Conservation (phyloP, 2,329 filamentous ascomycete genomes). For the Fusarium tanahbumbuense region DNA sequence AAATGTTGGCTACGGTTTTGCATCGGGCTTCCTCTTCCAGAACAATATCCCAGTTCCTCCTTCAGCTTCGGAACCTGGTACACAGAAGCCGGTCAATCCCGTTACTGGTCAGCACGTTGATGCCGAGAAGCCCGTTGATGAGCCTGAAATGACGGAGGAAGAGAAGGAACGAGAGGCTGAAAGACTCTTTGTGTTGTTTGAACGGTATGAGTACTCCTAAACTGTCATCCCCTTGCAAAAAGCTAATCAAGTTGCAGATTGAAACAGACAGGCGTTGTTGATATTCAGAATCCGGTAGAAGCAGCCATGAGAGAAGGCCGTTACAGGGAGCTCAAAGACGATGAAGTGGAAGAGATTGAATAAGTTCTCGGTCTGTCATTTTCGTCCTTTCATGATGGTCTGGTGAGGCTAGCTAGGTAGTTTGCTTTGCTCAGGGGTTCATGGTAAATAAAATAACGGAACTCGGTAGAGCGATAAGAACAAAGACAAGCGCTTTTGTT, state of each 20-base stretch:
- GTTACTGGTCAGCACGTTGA: constrained; percentile 87
- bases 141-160: constrained; percentile 84
- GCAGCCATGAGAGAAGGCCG: constrained; percentile 75
- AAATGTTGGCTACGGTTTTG: constrained; percentile 95
- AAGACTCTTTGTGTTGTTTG: constrained; percentile 88
- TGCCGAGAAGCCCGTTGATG: constrained; percentile 68
- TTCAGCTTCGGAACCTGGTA: constrained; percentile 64
- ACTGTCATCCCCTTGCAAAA: background rate
- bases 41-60: constrained; percentile 83
- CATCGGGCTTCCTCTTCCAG: constrained; percentile 87
- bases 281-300: constrained; percentile 82
- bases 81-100: constrained; percentile 73
- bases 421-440: background rate
- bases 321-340: constrained; percentile 74
- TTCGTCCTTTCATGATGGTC: background rate
- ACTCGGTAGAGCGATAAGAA: background rate
- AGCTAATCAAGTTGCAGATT: constrained; percentile 57
- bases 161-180: constrained; percentile 95
- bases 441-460: background rate
- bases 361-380: background rate
- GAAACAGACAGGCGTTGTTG: constrained; percentile 78
- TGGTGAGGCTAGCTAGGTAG: background rate
- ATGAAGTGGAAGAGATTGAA: constrained; percentile 59
- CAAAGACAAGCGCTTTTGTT: constrained; percentile 7
- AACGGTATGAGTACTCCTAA: constrained; percentile 66